Evolutionary conservation across 805 yeast species (phyloP).

Genomic region (Candida xyloterini): DNA sequence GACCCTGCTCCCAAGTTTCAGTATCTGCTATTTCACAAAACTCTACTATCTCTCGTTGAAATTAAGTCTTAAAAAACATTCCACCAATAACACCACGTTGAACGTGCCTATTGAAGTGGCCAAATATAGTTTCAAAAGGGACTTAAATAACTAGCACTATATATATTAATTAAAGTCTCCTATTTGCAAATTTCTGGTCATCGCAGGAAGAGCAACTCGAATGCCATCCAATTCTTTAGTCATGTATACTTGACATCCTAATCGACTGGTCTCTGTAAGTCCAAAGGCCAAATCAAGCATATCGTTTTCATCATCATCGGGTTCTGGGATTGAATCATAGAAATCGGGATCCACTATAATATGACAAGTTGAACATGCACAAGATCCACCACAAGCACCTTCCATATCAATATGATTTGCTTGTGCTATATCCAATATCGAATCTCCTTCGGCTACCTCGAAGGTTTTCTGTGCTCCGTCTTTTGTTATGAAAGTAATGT

Average conservation of each 20-base stretch:
- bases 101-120: constrained; percentile 24
- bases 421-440: constrained; percentile 90
- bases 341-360: constrained; percentile 93
- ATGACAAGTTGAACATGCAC: constrained; percentile 98
- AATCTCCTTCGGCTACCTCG: constrained; percentile 92
- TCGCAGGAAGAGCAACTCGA: constrained; percentile 92
- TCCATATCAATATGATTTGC: constrained; percentile 93
- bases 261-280: constrained; percentile 90
- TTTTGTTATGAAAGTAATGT: constrained; percentile 84
- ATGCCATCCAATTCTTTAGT: constrained; percentile 87
- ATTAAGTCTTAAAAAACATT: constrained; percentile 17
- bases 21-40: constrained; percentile 19
- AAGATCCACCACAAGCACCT: constrained; percentile 98
- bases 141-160: background rate
- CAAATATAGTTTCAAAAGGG: constrained; percentile 11
- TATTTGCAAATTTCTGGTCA: constrained; percentile 89
- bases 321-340: constrained; percentile 89
- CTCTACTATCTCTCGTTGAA: constrained; percentile 18
- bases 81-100: constrained; percentile 14
- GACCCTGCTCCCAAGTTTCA: constrained; percentile 22
- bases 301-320: constrained; percentile 96
- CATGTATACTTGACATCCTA: constrained; percentile 94
- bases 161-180: constrained; percentile 60
- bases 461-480: constrained; percentile 80
- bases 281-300: constrained; percentile 98